Conservation (phyloP, 2,329 filamentous ascomycete species). For the Raffaelea deltoideospora region DNA sequence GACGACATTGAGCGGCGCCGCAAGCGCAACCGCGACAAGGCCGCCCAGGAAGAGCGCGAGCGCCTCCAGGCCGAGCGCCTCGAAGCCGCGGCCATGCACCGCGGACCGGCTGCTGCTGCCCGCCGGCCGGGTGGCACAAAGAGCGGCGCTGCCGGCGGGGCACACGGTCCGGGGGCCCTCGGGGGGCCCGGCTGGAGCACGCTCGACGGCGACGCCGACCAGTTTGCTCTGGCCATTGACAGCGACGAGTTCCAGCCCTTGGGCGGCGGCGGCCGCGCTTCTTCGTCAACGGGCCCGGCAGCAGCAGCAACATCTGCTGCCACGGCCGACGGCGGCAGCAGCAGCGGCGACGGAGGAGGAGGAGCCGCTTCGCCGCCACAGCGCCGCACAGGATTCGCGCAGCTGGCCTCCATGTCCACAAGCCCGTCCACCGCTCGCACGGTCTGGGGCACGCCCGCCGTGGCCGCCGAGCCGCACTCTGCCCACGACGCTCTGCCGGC, state of each 20-base stretch:
- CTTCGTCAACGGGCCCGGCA: too few relatives aligned
- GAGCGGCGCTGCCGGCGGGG: neutral
- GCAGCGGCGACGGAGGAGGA: too few relatives aligned
- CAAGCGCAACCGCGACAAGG: conserved; percentile 69
- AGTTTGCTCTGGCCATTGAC: conserved; percentile 20
- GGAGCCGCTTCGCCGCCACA: conserved; percentile 42
- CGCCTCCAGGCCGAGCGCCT: conserved; percentile 66
- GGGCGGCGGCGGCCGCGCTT: conserved; percentile 19
- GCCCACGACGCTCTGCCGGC: too few relatives aligned
- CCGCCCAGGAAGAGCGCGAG: conserved; percentile 73
- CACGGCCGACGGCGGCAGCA: conserved; percentile 14
- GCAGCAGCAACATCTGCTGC: neutral
- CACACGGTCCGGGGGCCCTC: neutral
- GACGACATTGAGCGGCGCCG: conserved; percentile 61
- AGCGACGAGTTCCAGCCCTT: conserved; percentile 53
- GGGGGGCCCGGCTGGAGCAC: conserved; percentile 13
- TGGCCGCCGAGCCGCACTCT: conserved; percentile 19
- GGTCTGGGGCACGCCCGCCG: conserved; percentile 77
- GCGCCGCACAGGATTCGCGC: conserved; percentile 45
- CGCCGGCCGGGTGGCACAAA: neutral
- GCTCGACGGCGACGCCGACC: neutral
- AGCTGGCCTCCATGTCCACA: conserved; percentile 63
- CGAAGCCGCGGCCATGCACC: conserved; percentile 51
- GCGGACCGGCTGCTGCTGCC: too few relatives aligned
- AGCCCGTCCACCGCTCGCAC: conserved; percentile 61